These are phyloP conservation scores for Alternaria brassicae DNA, from an alignment of 2,329 filamentous ascomycete genomes.

Conservation along the genomic window DNA sequence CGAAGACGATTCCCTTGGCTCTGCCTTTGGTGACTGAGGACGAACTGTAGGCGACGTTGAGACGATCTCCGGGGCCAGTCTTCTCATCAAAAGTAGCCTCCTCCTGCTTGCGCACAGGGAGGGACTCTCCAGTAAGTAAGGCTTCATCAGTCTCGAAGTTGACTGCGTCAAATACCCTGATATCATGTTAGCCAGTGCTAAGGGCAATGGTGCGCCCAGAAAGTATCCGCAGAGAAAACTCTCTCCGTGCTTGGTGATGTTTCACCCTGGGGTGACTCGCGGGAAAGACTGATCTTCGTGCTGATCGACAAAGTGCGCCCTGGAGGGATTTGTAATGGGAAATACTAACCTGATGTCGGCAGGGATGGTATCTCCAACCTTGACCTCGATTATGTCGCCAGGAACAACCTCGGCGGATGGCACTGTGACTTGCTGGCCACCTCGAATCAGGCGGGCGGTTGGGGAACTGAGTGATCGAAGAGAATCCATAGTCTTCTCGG, in stretches of 20 bases:
- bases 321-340: no score
- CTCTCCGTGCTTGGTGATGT: no score
- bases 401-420: slow-evolving; percentile 67
- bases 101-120: slow-evolving; percentile 70
- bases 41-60: slow-evolving; percentile 70
- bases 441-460: slow-evolving; percentile 58
- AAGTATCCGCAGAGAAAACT: not conserved
- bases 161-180: slow-evolving; percentile 64
- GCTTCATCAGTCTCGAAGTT: slow-evolving; percentile 80
- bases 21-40: slow-evolving; percentile 75
- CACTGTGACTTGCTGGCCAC: slow-evolving; percentile 61
- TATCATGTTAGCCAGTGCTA: not conserved
- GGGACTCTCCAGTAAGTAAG: slow-evolving; percentile 73
- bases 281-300: no score
- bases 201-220: no score
- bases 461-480: slow-evolving; percentile 56
- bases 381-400: slow-evolving; percentile 70
- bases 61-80: slow-evolving; percentile 70
- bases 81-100: slow-evolving; percentile 60
- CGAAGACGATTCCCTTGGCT: slow-evolving; percentile 70
- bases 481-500: slow-evolving; percentile 60
- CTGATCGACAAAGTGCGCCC: no score
- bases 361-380: slow-evolving; percentile 72
- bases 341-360: slow-evolving; percentile 62
- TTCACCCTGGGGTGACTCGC: no score